phyloP scores from a whole-genome alignment of 2,329 filamentous ascomycete genomes.

The Gaeumannomyces tritici region DNA sequence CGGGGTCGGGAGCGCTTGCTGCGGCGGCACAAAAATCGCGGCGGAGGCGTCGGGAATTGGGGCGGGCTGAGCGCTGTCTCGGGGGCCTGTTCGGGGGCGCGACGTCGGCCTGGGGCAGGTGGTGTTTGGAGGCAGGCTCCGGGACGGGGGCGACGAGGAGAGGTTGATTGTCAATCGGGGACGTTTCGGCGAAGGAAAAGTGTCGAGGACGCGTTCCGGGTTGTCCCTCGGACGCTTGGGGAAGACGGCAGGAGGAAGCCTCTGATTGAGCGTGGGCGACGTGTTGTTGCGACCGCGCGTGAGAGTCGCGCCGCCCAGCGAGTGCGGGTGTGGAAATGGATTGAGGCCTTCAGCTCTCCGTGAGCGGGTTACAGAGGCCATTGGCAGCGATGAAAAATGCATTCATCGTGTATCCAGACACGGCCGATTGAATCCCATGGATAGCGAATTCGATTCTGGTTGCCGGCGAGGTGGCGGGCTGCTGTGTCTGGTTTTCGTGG shows the following conservation, averaged over 20 bases:
- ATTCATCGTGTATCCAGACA: conserved; percentile 9
- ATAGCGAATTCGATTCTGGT: not conserved
- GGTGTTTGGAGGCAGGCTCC: not conserved
- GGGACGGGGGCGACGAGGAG: conserved; percentile 1
- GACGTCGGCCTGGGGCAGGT: not conserved
- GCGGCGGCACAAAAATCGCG: not conserved
- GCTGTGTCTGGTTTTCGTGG: not conserved
- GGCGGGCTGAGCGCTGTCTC: not conserved
- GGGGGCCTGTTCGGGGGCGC: not conserved
- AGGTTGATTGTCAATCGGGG: conserved; percentile 3
- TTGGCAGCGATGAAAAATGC: conserved; percentile 12
- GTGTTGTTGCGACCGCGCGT: not conserved
- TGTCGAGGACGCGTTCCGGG: not conserved
- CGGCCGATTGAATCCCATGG: conserved; percentile 1
- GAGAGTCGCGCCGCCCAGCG: not conserved
- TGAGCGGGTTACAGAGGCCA: conserved; percentile 14
- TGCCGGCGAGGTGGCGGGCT: not conserved
- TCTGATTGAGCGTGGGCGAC: not conserved
- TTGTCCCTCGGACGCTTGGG: conserved; percentile 1
- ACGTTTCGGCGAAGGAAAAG: conserved; percentile 1
- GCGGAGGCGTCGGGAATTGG: not conserved
- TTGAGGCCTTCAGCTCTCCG: conserved; percentile 9
- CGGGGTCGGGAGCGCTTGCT: not conserved
- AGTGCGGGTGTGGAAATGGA: not conserved
- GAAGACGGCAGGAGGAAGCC: conserved; percentile 6